Base-by-base conservation (phyloP, 495 filamentous ascomycete genomes). In the Podospora appendiculata region DNA sequence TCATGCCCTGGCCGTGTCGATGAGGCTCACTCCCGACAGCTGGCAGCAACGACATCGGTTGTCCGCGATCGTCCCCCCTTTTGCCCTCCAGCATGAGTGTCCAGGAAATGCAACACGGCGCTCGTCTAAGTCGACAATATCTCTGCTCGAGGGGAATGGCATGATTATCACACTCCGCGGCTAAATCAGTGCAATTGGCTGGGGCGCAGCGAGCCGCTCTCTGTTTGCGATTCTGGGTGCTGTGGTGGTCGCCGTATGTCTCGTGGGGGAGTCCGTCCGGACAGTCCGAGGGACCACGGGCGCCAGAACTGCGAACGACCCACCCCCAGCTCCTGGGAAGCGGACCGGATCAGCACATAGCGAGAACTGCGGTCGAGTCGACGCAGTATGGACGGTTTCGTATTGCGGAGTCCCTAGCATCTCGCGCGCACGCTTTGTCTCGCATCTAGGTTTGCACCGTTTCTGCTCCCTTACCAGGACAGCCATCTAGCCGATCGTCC, bases 121-220 rank as follows among this genome's bases (percentile, higher is more conserved):
- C 8, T 43, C 13, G 49, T n/a, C 49, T 9, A 42, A 45, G 49
- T 34, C 32, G 45, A 25, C 32, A 36, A 50, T 42, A 25, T 47
- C 47, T 11, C 34, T 35, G 42, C 38, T 14, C 14, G 14, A 36
- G 17, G 11, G 34, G 49, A 44, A 48, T 56, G 56, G 55, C 56
- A 53, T 57, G 53, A 56, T 55, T 19, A 17, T 41, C 40, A 52
- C 32, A 19, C 34, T 39, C 54, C 53, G 55, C 61, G 61, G 61
- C 61, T 61, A 64, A 61, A 61, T 55, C 42, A 58, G 50, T 45
- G 41, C 58, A 60, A 58, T 59, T 59, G 54, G 60, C 54, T 54
- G 51, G 35, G 47, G 54, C 35, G 41, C 47, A 56, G 51, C 57
- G 60, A 59, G 57, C 60, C 60, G 60, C 57, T 47, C 45, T 52